These are phyloP conservation scores for Lactarius hatsudake DNA, from an alignment of 768 basidiomycete genomes.

Conservation along the genomic window DNA sequence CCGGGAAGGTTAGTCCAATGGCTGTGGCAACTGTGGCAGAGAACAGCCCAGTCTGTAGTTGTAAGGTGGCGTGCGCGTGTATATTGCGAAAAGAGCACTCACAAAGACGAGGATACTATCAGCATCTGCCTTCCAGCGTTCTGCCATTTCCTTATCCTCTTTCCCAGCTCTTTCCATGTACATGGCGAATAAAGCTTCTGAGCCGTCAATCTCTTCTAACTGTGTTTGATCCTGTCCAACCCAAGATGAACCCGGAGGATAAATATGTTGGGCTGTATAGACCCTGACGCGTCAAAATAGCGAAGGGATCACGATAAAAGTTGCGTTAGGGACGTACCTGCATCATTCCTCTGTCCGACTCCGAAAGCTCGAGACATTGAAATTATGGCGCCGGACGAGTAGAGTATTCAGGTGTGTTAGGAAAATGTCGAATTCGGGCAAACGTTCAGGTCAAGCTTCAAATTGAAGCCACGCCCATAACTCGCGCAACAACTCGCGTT, in stretches of 20 bases:
- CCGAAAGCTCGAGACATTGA: not conserved
- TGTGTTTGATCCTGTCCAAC: slow-evolving; percentile 7
- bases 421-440: not conserved
- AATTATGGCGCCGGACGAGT: not conserved
- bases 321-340: not conserved
- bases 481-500: no score
- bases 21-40: slow-evolving; percentile 22
- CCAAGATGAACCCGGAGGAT: not conserved
- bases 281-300: not conserved
- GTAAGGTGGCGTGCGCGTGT: not conserved
- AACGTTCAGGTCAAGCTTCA: not conserved
- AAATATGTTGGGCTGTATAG: not conserved
- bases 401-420: not conserved
- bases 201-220: slow-evolving; percentile 15
- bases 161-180: not conserved
- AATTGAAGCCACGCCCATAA: no score
- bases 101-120: not conserved
- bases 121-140: not conserved
- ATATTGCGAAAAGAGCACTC: not conserved
- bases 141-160: not conserved
- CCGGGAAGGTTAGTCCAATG: slow-evolving; percentile 15
- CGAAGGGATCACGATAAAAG: not conserved
- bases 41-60: slow-evolving; percentile 19
- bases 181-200: not conserved
- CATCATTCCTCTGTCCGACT: not conserved